phyloP scores from a whole-genome alignment of 768 basidiomycete species.

The Baorangia bicolor region DNA sequence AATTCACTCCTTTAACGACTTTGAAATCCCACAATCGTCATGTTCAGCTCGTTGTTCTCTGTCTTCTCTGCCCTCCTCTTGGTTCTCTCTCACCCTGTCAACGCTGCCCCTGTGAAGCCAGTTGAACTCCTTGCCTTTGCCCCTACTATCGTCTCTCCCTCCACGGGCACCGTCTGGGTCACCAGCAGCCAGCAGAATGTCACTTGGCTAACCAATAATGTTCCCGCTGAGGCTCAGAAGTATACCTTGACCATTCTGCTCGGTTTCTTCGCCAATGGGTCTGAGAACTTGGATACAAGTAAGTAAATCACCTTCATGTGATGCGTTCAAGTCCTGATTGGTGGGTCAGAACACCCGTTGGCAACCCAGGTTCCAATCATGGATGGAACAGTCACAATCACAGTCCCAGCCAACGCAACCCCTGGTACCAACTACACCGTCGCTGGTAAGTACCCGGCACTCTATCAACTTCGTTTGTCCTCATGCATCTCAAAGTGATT shows the following conservation, averaged over 20 bases:
- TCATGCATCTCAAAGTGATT: slow-evolving; percentile 43
- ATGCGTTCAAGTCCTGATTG: slow-evolving; percentile 4
- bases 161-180: slow-evolving; percentile 35
- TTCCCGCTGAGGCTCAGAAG: slow-evolving; percentile 39
- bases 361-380: slow-evolving; percentile 53
- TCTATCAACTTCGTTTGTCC: not conserved
- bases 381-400: slow-evolving; percentile 47
- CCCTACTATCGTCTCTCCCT: slow-evolving; percentile 44
- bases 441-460: slow-evolving; percentile 48
- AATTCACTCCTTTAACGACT: slow-evolving; percentile 24
- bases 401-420: slow-evolving; percentile 47
- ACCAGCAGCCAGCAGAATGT: slow-evolving; percentile 39
- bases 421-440: slow-evolving; percentile 53
- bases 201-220: slow-evolving; percentile 38
- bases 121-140: slow-evolving; percentile 37
- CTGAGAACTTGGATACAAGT: slow-evolving; percentile 54
- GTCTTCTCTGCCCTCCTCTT: slow-evolving; percentile 35
- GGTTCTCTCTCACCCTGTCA: slow-evolving; percentile 25
- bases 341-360: slow-evolving; percentile 51
- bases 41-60: slow-evolving; percentile 23
- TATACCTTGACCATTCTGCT: slow-evolving; percentile 45
- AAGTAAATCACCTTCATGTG: slow-evolving; percentile 15
- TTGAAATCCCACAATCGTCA: slow-evolving; percentile 3
- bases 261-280: slow-evolving; percentile 36
- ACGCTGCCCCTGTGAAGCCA: slow-evolving; percentile 29